Conservation (phyloP, 2,329 filamentous ascomycete species). For the Fusarium napiforme region DNA sequence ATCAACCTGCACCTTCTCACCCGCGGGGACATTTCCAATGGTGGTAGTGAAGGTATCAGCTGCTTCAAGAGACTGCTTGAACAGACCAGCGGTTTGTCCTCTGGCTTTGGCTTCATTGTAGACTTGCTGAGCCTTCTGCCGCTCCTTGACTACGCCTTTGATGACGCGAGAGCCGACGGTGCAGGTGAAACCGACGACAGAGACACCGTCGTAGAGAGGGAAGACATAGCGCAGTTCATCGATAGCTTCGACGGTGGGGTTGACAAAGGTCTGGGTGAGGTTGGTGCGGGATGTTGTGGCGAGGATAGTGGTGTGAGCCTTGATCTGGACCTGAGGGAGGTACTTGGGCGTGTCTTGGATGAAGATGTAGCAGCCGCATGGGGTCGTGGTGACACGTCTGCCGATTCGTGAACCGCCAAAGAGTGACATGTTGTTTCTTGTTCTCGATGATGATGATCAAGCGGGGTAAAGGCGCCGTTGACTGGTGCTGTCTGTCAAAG, state of each 20-base stretch:
- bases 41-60: slow-evolving; percentile 75
- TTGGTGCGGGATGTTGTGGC: slow-evolving; percentile 61
- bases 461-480: neutral
- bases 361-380: slow-evolving; percentile 53
- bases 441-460: neutral
- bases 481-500: too few relatives aligned
- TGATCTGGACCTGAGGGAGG: slow-evolving; percentile 68
- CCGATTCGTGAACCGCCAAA: neutral
- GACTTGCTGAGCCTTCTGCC: slow-evolving; percentile 66
- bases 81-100: slow-evolving; percentile 71
- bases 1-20: slow-evolving; percentile 66
- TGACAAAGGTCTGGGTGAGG: slow-evolving; percentile 69
- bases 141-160: slow-evolving; percentile 74
- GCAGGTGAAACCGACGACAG: slow-evolving; percentile 75
- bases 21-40: slow-evolving; percentile 73
- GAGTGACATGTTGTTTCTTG: neutral
- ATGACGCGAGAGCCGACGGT: slow-evolving; percentile 69
- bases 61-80: slow-evolving; percentile 69
- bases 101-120: slow-evolving; percentile 68
- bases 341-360: slow-evolving; percentile 49
- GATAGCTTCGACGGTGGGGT: slow-evolving; percentile 55
- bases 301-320: slow-evolving; percentile 70
- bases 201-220: slow-evolving; percentile 78
- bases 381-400: neutral
- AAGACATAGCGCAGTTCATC: slow-evolving; percentile 72